Conservation (phyloP, 352 stramenopile species). For the Globisporangium nodosum region DNA sequence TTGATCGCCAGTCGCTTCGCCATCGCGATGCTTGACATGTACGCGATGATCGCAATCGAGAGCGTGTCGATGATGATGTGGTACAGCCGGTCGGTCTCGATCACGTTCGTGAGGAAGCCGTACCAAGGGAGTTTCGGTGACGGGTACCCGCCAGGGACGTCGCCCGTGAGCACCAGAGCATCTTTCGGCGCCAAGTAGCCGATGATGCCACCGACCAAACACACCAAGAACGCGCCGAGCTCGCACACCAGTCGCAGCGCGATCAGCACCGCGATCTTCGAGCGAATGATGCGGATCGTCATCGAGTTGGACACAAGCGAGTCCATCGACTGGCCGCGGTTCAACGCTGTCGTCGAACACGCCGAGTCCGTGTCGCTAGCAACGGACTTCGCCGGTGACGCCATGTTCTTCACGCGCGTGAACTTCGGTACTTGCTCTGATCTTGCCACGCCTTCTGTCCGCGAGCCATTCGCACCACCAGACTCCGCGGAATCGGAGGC, state of each 20-base stretch:
- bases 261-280: conserved; percentile 40
- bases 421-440: neutral
- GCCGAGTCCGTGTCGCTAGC: conserved; percentile 34
- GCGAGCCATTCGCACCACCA: too few species aligned
- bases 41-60: conserved; percentile 82
- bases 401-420: conserved; percentile 29
- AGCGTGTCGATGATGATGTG: conserved; percentile 66
- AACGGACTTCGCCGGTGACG: conserved; percentile 42
- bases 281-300: conserved; percentile 35
- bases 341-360: conserved; percentile 46
- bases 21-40: conserved; percentile 89
- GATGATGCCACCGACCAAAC: conserved; percentile 53
- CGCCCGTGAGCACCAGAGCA: conserved; percentile 56
- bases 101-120: conserved; percentile 33
- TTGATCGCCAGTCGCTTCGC: conserved; percentile 79
- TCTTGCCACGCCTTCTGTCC: neutral
- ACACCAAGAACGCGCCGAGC: conserved; percentile 68
- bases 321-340: conserved; percentile 8
- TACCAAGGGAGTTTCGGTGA: conserved; percentile 46
- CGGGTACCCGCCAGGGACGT: conserved; percentile 68
- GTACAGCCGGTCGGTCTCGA: conserved; percentile 41
- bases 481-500: too few species aligned
- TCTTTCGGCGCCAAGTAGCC: conserved; percentile 37
- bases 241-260: conserved; percentile 41
- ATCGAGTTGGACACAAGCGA: conserved; percentile 22